Conservation (phyloP, 2,329 filamentous ascomycete species). For the Rutstroemia sp. region DNA sequence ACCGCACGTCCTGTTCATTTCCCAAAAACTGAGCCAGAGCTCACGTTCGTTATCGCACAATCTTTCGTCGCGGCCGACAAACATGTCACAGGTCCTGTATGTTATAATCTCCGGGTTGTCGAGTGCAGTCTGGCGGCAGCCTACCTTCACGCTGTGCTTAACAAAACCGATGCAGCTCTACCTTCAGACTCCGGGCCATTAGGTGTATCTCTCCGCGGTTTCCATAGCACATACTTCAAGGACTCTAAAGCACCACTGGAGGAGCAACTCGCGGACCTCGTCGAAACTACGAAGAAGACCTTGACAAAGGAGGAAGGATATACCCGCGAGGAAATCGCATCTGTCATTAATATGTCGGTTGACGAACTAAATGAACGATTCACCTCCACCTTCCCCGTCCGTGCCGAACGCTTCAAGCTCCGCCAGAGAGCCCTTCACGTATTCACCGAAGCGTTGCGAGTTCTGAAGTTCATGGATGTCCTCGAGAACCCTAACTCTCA, state of each 20-base stretch:
- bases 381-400: constrained; percentile 82
- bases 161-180: constrained; percentile 51
- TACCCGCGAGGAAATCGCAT: constrained; percentile 76
- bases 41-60: constrained; percentile 90
- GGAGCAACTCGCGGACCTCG: constrained; percentile 66
- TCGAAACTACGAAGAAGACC: constrained; percentile 61
- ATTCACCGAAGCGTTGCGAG: constrained; percentile 80
- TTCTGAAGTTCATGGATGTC: constrained; percentile 73
- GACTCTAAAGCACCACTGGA: constrained; percentile 35
- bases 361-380: constrained; percentile 68
- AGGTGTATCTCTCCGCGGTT: constrained; percentile 74
- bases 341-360: constrained; percentile 60
- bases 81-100: constrained; percentile 83
- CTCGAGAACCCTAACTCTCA: constrained; percentile 48
- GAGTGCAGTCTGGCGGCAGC: constrained; percentile 86
- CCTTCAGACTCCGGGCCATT: constrained; percentile 75
- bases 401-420: constrained; percentile 80
- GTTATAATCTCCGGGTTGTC: constrained; percentile 95
- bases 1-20: constrained; percentile 72
- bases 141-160: constrained; percentile 52
- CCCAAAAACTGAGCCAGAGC: constrained; percentile 70
- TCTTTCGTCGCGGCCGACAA: constrained; percentile 93
- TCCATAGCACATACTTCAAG: constrained; percentile 73
- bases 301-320: constrained; percentile 77
- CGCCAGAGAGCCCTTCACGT: constrained; percentile 85